Evolutionary conservation across 2,329 filamentous ascomycete genomes (phyloP).

Genomic region (Clonostachys byssicola): DNA sequence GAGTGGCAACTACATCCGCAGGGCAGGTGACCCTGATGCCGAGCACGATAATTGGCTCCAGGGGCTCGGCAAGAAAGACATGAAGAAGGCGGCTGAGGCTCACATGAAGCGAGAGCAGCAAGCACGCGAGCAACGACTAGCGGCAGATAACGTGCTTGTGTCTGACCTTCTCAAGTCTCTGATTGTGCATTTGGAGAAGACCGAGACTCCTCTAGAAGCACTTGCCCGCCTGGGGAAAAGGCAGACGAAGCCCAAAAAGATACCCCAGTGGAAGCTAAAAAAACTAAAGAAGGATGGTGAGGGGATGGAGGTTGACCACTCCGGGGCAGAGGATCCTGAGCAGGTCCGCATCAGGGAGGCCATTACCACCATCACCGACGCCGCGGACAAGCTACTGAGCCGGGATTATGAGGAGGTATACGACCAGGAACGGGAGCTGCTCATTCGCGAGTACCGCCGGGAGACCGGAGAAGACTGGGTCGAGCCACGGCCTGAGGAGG

Average conservation of each 20-base stretch:
- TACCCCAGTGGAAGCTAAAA: conserved; percentile 67
- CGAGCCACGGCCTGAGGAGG: conserved; percentile 28
- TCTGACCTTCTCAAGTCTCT: conserved; percentile 70
- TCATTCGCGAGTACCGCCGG: conserved; percentile 76
- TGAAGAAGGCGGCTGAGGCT: conserved; percentile 81
- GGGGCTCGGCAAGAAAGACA: conserved; percentile 89
- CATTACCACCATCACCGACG: conserved; percentile 81
- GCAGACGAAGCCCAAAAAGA: conserved; percentile 53
- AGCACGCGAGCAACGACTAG: conserved; percentile 62
- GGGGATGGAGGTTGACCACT: conserved; percentile 67
- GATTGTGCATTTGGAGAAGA: conserved; percentile 68
- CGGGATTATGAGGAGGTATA: conserved; percentile 88
- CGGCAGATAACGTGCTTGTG: conserved; percentile 71
- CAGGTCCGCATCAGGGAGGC: conserved; percentile 66
- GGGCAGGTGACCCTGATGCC: conserved; percentile 83
- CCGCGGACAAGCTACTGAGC: conserved; percentile 81
- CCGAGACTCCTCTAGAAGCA: conserved; percentile 86
- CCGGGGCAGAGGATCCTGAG: conserved; percentile 54
- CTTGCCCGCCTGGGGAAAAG: conserved; percentile 74
- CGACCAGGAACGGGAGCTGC: conserved; percentile 77
- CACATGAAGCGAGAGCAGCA: conserved; percentile 82
- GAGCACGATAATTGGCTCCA: conserved; percentile 91
- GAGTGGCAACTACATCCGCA: conserved; percentile 84
- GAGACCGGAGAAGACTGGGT: conserved; percentile 87
- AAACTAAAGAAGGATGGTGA: conserved; percentile 54